Conservation (phyloP, 192 early-diverging fungal genomes). For the Coemansia sp. region DNA sequence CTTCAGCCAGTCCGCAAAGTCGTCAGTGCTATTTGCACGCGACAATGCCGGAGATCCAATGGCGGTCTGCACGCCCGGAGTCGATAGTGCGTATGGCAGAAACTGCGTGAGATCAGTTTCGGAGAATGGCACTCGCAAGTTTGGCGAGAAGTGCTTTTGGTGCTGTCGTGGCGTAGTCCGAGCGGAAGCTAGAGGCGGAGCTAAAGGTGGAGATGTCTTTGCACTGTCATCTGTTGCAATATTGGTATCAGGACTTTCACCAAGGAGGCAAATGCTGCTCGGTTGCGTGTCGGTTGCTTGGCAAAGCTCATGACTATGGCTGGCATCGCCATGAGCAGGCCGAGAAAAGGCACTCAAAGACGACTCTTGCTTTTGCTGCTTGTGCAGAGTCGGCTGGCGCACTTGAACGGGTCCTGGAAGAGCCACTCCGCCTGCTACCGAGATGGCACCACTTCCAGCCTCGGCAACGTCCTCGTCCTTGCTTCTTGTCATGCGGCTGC, state of each 20-base stretch:
- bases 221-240: background rate
- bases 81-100: slow-evolving; percentile 23
- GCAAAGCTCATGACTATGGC: background rate
- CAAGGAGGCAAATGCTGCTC: background rate
- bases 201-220: background rate
- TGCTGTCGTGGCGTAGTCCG: background rate
- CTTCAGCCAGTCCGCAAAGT: slow-evolving; percentile 13
- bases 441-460: background rate
- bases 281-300: background rate
- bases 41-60: slow-evolving; percentile 10
- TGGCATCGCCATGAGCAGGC: background rate
- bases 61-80: slow-evolving; percentile 15
- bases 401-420: background rate
- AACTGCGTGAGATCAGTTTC: slow-evolving; percentile 23
- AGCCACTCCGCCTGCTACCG: background rate
- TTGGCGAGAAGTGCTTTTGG: background rate
- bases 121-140: slow-evolving; percentile 2
- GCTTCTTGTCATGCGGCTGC: background rate
- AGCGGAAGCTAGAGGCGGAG: background rate
- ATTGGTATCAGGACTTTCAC: background rate
- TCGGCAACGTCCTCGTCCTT: background rate
- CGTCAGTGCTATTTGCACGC: slow-evolving; percentile 5
- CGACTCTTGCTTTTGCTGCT: background rate
- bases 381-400: background rate
- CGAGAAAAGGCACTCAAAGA: background rate